Evolutionary conservation across 2,329 filamentous ascomycete species (phyloP).

Genomic region (Fusarium dlaminii): DNA sequence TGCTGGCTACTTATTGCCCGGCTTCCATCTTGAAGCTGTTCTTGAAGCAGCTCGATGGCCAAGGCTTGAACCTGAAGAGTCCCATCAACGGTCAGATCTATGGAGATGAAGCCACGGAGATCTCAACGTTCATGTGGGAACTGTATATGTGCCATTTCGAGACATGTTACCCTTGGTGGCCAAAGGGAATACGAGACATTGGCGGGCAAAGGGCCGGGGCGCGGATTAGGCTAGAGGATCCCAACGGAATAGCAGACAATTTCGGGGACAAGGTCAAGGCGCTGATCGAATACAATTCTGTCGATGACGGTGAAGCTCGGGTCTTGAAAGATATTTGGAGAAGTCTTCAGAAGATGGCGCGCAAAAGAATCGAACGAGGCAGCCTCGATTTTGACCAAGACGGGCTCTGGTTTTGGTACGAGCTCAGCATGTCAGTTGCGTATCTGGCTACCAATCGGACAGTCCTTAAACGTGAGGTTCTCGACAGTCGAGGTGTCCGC

Average conservation of each 20-base stretch:
- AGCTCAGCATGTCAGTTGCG: background rate
- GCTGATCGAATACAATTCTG: background rate
- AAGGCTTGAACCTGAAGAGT: background rate
- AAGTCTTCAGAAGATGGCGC: background rate
- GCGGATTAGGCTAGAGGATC: background rate
- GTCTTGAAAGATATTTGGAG: background rate
- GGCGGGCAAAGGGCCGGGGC: background rate
- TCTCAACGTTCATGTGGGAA: background rate
- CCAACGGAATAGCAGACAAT: background rate
- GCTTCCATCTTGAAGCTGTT: background rate
- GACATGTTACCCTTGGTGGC: rapidly evolving
- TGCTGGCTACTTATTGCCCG: background rate
- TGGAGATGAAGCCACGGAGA: background rate
- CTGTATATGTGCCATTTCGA: background rate
- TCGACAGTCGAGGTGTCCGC: too few species aligned
- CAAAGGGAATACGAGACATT: too few species aligned
- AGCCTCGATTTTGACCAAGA: background rate
- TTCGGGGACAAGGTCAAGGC: background rate
- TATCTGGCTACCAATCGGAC: background rate
- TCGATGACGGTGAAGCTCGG: background rate
- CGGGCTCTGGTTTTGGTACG: background rate
- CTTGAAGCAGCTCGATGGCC: background rate
- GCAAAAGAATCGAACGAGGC: background rate
- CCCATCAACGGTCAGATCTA: background rate
- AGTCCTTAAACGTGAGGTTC: background rate